Conservation (phyloP, 2,329 filamentous ascomycete genomes). For the Trichoderma atroviride region DNA sequence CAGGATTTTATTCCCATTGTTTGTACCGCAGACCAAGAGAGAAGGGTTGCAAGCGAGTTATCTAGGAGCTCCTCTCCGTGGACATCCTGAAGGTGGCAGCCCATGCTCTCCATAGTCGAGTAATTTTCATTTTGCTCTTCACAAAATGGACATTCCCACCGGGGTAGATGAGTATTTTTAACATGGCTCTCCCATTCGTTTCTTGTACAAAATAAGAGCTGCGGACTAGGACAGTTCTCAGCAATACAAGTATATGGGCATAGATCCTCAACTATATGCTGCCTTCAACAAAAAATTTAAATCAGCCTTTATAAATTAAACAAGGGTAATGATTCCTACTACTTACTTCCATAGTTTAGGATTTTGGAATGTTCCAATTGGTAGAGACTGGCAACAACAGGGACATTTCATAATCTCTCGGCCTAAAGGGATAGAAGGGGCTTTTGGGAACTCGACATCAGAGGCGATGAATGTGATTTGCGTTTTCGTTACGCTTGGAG, state of each 20-base stretch:
- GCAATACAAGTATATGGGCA: constrained; percentile 30
- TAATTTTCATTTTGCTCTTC: neutral
- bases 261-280: constrained; percentile 27
- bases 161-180: constrained; percentile 16
- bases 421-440: neutral
- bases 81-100: neutral
- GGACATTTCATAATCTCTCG: constrained; percentile 18
- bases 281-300: constrained; percentile 3
- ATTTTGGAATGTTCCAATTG: neutral
- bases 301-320: neutral
- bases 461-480: neutral
- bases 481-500: neutral
- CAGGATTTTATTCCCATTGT: constrained; percentile 5
- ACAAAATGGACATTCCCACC: constrained; percentile 26
- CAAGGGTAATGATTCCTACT: neutral
- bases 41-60: neutral
- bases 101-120: neutral
- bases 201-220: constrained; percentile 19
- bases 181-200: constrained; percentile 13
- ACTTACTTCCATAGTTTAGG: neutral
- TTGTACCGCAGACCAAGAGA: neutral
- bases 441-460: constrained; percentile 1
- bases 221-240: constrained; percentile 19
- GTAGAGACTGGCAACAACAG: constrained; percentile 26
- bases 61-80: neutral